phyloP scores from a whole-genome alignment of 106 monocot genomes.

The Dendrobium catenatum region DNA sequence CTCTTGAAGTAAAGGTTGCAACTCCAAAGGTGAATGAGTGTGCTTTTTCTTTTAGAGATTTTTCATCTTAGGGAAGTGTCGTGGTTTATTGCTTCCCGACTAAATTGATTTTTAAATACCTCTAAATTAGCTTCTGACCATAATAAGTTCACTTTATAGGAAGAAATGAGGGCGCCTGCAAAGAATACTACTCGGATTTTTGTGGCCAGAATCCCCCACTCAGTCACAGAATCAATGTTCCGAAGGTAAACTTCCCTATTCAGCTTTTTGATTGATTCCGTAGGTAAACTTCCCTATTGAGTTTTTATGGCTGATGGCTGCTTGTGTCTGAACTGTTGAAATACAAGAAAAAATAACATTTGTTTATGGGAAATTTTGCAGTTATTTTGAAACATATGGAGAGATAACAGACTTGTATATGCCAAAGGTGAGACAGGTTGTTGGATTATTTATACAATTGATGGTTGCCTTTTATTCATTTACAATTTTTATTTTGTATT shows the following conservation, averaged over 20 bases:
- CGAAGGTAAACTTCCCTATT: constrained; percentile 36
- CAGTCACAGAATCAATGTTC: constrained; percentile 74
- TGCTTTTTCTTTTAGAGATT: background rate
- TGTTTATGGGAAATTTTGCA: constrained; percentile 22
- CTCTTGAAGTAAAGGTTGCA: constrained; percentile 92
- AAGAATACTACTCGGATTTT: constrained; percentile 93
- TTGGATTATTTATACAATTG: background rate
- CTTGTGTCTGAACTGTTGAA: background rate
- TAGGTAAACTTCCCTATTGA: background rate
- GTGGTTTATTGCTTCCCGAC: background rate
- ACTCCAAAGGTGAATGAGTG: constrained; percentile 70
- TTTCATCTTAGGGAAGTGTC: background rate
- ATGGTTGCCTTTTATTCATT: background rate
- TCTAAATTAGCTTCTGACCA: background rate
- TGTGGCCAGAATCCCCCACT: constrained; percentile 84
- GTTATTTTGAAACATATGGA: constrained; percentile 90
- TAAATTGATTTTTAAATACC: background rate
- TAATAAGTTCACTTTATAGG: constrained; percentile 26
- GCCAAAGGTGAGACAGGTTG: constrained; percentile 73
- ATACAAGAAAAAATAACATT: background rate
- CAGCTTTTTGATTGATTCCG: background rate
- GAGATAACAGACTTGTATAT: constrained; percentile 95
- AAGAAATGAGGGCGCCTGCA: constrained; percentile 74
- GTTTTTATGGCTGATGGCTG: constrained; percentile 7
- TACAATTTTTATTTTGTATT: background rate